Base-by-base conservation (phyloP, 2,329 filamentous ascomycete genomes). In the Metarhizium anisopliae region DNA sequence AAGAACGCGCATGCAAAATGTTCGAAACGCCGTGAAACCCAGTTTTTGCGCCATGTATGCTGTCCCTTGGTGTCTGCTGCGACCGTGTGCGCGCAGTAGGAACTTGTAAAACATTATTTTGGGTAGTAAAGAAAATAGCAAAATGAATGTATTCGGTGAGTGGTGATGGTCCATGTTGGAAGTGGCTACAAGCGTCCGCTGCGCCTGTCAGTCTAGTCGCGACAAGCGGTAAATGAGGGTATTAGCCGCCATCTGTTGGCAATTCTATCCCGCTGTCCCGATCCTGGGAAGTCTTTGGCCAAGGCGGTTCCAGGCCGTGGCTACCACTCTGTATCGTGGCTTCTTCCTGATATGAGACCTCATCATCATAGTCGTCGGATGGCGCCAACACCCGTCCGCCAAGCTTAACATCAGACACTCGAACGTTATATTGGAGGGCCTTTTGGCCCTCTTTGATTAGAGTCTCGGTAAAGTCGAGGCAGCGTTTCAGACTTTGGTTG, bases 401-500 rank as follows among this genome's bases (percentile, higher is more conserved):
- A 3, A 96, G 74, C 63, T 89, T 82, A 38, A 95, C 79, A 64
- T 97, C 93, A 61, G 84, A 89, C 8, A 88, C 82, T 35, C 81
- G 81, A 30, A 96, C 89, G 56, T 82, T 79, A 67, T 96, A 96
- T 51, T 87, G 86, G 2, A 99, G 79, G 0, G 94, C 94, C 67
- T 90, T 93, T 66, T 85, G 88, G 6, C 88, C 94, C 63, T 96
- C 91, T 51, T 83, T 86, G 68, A 99, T 96, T 49, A 99, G 79
- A 59, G 89, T 86, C 67, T 99, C 93, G 0, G 92, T 95, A 82
- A 90, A 93, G 61, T 85, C 85, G 38, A 96, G 78, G 69, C 94
- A 99, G 51, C 90, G 82, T 69, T 90, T 95, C 50, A 99, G 80
- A 68, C 89, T 95, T 68, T 95, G 89, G 67, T 96, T 97, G 77